These are phyloP conservation scores for Eimeria acervulina DNA, from an alignment of 169 alveolate species.

Conservation along the genomic window DNA sequence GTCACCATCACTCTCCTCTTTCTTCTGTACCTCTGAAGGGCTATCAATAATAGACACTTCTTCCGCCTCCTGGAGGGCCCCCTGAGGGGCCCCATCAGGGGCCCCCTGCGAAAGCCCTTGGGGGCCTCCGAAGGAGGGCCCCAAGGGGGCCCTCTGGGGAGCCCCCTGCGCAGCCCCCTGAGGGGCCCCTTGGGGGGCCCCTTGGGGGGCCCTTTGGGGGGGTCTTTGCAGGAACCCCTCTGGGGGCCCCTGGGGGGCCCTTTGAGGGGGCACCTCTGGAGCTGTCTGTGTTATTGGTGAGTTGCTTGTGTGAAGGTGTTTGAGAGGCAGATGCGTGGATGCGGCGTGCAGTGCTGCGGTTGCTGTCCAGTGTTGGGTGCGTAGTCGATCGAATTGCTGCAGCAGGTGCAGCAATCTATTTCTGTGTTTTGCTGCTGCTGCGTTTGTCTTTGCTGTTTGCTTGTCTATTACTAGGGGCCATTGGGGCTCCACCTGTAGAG, in stretches of 20 bases:
- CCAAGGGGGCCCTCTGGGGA: background rate
- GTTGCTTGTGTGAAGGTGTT: no score
- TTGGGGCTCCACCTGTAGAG: slow-evolving; percentile 26
- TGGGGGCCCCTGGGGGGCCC: background rate
- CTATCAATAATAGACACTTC: no score
- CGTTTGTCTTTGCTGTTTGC: background rate
- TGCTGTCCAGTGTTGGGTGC: background rate
- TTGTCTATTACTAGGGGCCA: background rate
- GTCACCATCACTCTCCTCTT: background rate
- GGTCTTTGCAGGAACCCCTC: no score
- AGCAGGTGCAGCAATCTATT: background rate
- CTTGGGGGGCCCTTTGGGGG: no score
- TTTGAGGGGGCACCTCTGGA: background rate
- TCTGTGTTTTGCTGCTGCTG: background rate
- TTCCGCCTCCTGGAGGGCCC: no score
- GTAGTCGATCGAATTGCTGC: slow-evolving; percentile 12
- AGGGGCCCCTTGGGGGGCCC: no score
- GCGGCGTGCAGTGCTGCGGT: background rate
- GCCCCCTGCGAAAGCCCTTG: background rate
- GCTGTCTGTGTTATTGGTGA: background rate
- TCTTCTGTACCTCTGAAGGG: no score
- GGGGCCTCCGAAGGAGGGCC: no score
- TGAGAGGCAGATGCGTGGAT: background rate
- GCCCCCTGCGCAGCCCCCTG: background rate
- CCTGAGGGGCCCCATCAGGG: no score